Evolutionary conservation across 805 yeast species (phyloP), one percentile per base, ranked within the genome.

Genomic region (Barnettozyma salicaria): DNA sequence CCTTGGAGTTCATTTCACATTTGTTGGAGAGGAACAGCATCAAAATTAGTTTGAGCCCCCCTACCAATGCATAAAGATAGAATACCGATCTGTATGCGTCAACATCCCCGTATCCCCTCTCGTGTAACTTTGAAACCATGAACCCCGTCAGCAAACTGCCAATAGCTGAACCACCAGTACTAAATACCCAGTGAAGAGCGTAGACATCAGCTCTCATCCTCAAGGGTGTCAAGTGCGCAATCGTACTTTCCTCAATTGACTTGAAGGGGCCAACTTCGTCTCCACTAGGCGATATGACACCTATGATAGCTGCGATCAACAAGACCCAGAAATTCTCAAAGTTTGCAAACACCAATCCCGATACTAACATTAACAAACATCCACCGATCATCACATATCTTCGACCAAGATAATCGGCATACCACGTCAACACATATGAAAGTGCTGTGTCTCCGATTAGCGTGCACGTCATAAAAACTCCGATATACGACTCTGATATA

Each of bases 191-290:
- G 53, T 86, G 85, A 47, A 80, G 64, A 0, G 92, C 92, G 63
- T 77, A 86, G 3, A 85, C 64, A 45, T 77, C 84, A 1, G 94
- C 80, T 31, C 94, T 65, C 39, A 71, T 73, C 37, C 64, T 64
- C 25, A 68, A 70, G 0, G 80, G 77, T 0, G 94, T 80, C 44
- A 87, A 61, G 57, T 84, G 90, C 0, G 95, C 92, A 34, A 87
- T 66, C 27, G 84, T 71, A 1, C 90, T 78, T 53, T 86, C 95
- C 56, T 87, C 96, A 20, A 87, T 77, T 1, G 92, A 76, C 52
- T 83, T 80, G 58, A 87, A 87, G 0, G 96, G 96, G 0, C 96
- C 96, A 1, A 89, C 85, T 52, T 87, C 96, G 51, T 80, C 88
- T 18, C 96, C 95, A 20, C 86, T 76, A 2, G 95, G 92, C 2